Percentiles rank a stretch among this genome's conserved stretches.
Evolutionary conservation across 2,329 filamentous ascomycete genomes (phyloP).

Genomic region (Pseudogymnoascus sp.): DNA sequence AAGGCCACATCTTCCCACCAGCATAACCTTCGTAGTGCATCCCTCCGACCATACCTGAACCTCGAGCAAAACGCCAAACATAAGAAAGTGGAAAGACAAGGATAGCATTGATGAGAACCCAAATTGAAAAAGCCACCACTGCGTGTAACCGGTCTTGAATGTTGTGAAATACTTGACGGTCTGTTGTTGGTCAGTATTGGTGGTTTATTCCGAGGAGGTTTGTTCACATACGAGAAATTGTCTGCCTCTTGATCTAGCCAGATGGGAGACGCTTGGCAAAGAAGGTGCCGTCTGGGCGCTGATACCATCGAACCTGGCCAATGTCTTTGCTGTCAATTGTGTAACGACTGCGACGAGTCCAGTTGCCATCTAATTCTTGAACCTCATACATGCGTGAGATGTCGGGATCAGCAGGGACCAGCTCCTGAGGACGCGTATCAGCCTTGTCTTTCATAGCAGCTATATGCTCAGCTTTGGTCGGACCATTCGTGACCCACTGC

Average conservation of each 20-base stretch:
- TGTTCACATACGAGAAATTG: background rate
- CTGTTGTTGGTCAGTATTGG: background rate
- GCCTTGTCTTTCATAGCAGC: slow-evolving; percentile 10
- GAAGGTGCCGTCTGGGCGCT: slow-evolving; percentile 50
- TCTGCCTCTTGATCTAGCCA: slow-evolving; percentile 8
- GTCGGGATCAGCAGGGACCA: slow-evolving; percentile 55
- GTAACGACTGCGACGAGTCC: slow-evolving; percentile 51
- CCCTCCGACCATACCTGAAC: background rate
- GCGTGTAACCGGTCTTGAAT: background rate
- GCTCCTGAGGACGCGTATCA: slow-evolving; percentile 43
- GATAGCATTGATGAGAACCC: background rate
- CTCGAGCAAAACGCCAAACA: background rate
- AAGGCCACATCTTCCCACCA: background rate
- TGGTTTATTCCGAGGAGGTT: background rate
- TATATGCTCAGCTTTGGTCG: slow-evolving; percentile 35
- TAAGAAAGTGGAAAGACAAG: background rate
- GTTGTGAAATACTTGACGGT: background rate
- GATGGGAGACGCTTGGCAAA: slow-evolving; percentile 50
- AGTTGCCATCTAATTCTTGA: slow-evolving; percentile 53
- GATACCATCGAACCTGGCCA: slow-evolving; percentile 52
- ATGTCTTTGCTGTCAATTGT: slow-evolving; percentile 50
- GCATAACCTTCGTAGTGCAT: background rate
- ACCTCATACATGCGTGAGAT: slow-evolving; percentile 54
- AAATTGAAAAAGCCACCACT: background rate
- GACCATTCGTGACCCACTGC: slow-evolving; percentile 56